Conservation (phyloP, 164 flowering plant species). For the Macadamia integrifolia region DNA sequence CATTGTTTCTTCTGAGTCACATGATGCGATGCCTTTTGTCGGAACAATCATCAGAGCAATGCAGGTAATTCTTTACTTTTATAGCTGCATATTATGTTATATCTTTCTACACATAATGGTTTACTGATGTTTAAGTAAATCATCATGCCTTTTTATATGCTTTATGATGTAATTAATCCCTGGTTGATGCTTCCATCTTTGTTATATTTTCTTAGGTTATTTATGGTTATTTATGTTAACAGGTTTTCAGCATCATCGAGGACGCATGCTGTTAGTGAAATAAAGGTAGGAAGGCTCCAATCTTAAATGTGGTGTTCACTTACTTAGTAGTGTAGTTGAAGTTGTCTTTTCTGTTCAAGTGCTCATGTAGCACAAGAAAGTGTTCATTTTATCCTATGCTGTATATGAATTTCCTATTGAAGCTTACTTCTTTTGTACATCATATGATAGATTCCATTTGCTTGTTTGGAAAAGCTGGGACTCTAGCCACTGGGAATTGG, state of each 20-base stretch:
- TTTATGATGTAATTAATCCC: not conserved
- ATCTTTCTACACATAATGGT: not conserved
- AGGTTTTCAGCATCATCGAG: slow-evolving; percentile 78
- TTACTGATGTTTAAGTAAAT: not conserved
- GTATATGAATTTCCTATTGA: not conserved
- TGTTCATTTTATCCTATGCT: not conserved
- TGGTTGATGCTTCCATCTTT: not conserved
- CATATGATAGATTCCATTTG: not conserved
- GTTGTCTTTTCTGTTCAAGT: not conserved
- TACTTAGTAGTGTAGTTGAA: not conserved
- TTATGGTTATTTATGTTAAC: slow-evolving; percentile 83
- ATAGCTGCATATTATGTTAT: not conserved
- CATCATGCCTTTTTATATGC: not conserved
- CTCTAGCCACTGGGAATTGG: too few species aligned
- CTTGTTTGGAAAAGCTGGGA: not conserved
- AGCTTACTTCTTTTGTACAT: not conserved
- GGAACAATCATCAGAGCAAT: slow-evolving; percentile 98
- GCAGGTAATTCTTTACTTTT: slow-evolving; percentile 57
- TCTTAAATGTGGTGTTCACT: not conserved
- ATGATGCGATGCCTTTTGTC: slow-evolving; percentile 85
- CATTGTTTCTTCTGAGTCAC: slow-evolving; percentile 91
- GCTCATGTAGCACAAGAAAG: not conserved
- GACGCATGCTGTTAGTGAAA: slow-evolving; percentile 81
- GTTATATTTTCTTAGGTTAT: slow-evolving; percentile 54
- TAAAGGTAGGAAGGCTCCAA: slow-evolving; percentile 64